Evolutionary conservation across 495 filamentous ascomycete genomes (phyloP).

Genomic region (Aspergillus homomorphus): DNA sequence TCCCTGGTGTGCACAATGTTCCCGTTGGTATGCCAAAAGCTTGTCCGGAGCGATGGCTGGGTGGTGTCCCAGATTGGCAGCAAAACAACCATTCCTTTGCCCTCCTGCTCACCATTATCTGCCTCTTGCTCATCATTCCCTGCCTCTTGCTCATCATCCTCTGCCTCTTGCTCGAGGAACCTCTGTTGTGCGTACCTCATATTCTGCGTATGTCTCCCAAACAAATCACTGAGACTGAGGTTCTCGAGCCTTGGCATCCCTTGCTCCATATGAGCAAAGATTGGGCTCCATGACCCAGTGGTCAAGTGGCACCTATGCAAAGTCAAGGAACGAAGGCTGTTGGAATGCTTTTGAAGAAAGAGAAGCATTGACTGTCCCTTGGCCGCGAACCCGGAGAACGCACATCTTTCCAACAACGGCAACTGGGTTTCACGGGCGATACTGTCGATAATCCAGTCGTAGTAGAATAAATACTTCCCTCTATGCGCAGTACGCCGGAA

Average conservation of each 20-base stretch:
- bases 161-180: background rate
- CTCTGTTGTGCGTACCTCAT: background rate
- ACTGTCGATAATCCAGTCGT: slow-evolving; percentile 4
- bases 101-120: background rate
- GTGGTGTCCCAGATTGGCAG: background rate
- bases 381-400: background rate
- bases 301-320: slow-evolving; percentile 1
- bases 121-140: background rate
- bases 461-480: background rate
- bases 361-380: slow-evolving; percentile 7
- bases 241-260: slow-evolving; percentile 3
- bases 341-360: slow-evolving; percentile 6
- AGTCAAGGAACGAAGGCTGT: slow-evolving; percentile 5
- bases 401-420: slow-evolving; percentile 3
- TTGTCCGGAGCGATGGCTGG: background rate
- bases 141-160: background rate
- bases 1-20: background rate
- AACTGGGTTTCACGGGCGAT: slow-evolving; percentile 7
- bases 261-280: slow-evolving; percentile 4
- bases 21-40: background rate
- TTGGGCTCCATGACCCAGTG: slow-evolving; percentile 10
- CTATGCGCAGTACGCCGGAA: background rate
- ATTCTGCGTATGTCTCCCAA: slow-evolving; percentile 4
- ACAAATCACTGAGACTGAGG: slow-evolving; percentile 3
- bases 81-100: background rate